Base-by-base conservation (phyloP, 495 filamentous ascomycete species). In the Beverwykella pulmonaria region DNA sequence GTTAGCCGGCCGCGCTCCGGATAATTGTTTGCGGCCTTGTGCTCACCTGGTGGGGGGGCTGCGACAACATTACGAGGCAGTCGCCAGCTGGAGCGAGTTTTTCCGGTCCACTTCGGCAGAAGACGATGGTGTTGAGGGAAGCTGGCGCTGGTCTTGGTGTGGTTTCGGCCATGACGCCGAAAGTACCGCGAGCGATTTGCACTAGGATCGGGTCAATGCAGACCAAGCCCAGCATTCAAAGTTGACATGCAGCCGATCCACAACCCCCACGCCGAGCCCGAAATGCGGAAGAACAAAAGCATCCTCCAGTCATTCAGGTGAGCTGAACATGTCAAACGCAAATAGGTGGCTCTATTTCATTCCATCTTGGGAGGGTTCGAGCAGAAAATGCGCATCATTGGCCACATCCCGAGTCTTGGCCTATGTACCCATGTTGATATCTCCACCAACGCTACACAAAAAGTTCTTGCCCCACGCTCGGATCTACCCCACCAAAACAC, bases 101-200 rank as follows among this genome's bases (percentile, higher is more conserved):
- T 63, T 63, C 60, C 48, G 60, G 60, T 22, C 48, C 4, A 26
- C 22, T 23, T 63, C 17, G 39, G 39, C 39, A 44, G 39, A 44
- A n/a, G 17, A 44, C 17, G 39, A 44, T n/a, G 39, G 39, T 44
- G 39, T 44, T 44, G 39, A 44, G 39, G 39, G 17, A 5, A 12
- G 30, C 4, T 34, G 30, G 12, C 4, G 30, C 12, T 44, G 6
- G 15, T 7, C 2, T 44, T n/a, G 39, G 2, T 9, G 39, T 44
- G 39, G 3, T 4, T 44, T 44, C 39, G 15, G 39, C n/a, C 32
- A 44, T 44, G 39, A 44, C 39, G 39, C 6, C 39, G 39, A 4
- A 3, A 3, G 6, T n/a, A 9, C 17, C 2, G 9, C 39, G 39
- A 12, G 17, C 39, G 39, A 44, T 44, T 44, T 9, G 15, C 39